Base-by-base conservation (phyloP, 139 green algal genomes). In the Chlamydomonas sp. region DNA sequence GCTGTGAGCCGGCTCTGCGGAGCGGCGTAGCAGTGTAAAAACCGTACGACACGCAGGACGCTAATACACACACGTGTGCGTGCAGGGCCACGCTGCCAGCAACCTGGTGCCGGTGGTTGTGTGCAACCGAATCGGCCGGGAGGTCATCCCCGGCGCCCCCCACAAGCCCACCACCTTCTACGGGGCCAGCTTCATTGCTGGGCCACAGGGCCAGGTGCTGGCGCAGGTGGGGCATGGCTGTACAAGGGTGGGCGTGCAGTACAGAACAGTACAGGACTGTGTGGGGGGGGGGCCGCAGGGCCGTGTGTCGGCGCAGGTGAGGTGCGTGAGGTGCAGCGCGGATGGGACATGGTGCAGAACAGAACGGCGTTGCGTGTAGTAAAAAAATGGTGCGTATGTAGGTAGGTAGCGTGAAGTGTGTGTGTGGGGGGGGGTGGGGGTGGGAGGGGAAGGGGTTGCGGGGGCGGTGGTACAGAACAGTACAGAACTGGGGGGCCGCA, bases 151-250 rank as follows among this genome's bases (percentile, higher is more conserved):
- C 7, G 17, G 20, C 72, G n/a, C n/a, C 72, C 7, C n/a, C 72
- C 73, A 4, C 61, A 0, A 6, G 17, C 80, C 80, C 73, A 68
- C n/a, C 73, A 96, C 91, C 1, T 98, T 96, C 67, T 98, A 98
- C 71, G 96, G 96, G n/a, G 94, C 90, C 80, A 94, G 85, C 77
- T 98, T 98, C 91, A 95, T 98, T 17, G 84, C 95, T 58, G 92
- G 92, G 14, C 66, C 82, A 4, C 84, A 86, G 0, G 95, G 94
- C 1, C 80, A 94, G 72, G 85, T 96, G n/a, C 59, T 95, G 77
- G 85, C 86, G 63, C 93, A 96, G 90, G 93, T 93, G 60, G 9
- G 77, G n/a, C 18, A 15, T 49, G 31, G 31, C 31, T 49, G 31
- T 49, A 49, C 31, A 49, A 49, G 31, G 31, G 31, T 49, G 31